Evolutionary conservation across 148 eudicot species (phyloP).

Genomic region (Drosera capensis): DNA sequence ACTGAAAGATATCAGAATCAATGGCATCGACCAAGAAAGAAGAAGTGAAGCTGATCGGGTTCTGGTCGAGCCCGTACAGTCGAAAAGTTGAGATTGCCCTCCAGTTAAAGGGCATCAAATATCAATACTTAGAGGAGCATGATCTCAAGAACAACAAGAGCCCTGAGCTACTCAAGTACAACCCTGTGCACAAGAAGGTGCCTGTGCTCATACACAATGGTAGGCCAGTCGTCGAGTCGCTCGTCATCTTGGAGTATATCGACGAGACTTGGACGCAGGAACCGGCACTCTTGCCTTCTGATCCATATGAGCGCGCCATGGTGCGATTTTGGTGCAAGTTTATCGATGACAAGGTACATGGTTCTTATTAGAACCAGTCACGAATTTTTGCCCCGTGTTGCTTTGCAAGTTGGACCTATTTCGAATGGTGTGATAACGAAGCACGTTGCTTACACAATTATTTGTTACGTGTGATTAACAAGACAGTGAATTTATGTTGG

Average conservation of each 20-base stretch:
- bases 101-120: too few relatives aligned
- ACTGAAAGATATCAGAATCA: too few relatives aligned
- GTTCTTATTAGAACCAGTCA: too few relatives aligned
- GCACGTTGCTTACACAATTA: not conserved
- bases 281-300: constrained; percentile 22
- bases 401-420: not conserved
- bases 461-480: too few relatives aligned
- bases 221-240: constrained; percentile 39
- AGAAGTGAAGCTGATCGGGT: too few relatives aligned
- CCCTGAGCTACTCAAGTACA: constrained; percentile 17
- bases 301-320: constrained; percentile 27
- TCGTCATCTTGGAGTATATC: constrained; percentile 29
- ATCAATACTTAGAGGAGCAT: too few relatives aligned
- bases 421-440: not conserved
- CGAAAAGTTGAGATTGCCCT: too few relatives aligned
- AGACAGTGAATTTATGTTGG: too few relatives aligned
- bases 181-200: constrained; percentile 35
- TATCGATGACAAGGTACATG: constrained; percentile 37
- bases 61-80: too few relatives aligned
- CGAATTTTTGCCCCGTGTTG: not conserved
- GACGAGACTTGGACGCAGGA: constrained; percentile 40
- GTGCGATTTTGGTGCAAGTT: constrained; percentile 55
- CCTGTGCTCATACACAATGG: constrained; percentile 50
- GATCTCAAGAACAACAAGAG: constrained; percentile 21
- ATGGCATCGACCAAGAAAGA: too few relatives aligned